These are phyloP conservation scores for Lagerstroemia speciosa DNA, from an alignment of 345 rosid genomes.

Conservation along the genomic window DNA sequence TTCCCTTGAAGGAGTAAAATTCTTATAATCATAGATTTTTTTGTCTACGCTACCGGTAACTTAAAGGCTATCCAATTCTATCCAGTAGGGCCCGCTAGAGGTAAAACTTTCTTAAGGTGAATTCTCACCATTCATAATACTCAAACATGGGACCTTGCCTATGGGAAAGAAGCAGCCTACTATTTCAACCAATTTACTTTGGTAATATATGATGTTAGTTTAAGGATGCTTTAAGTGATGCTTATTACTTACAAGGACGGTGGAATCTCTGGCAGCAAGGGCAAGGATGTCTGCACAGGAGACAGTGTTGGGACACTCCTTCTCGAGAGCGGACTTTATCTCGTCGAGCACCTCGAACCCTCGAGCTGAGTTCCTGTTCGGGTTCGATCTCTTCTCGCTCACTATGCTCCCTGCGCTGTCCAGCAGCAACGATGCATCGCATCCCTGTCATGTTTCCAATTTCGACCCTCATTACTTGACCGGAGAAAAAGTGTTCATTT, in stretches of 20 bases:
- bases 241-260: constrained; percentile 54
- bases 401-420: constrained; percentile 52
- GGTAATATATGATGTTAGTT: no score
- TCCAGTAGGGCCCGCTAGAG: no score
- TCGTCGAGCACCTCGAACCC: constrained; percentile 76
- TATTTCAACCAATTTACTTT: no score
- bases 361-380: constrained; percentile 69
- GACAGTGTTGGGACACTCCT: constrained; percentile 63
- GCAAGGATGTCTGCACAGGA: constrained; percentile 83
- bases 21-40: no score
- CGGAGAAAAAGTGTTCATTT: no score
- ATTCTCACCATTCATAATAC: no score
- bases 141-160: no score
- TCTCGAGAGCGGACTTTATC: constrained; percentile 70
- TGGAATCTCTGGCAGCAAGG: constrained; percentile 84
- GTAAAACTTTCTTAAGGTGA: no score
- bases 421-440: constrained; percentile 73
- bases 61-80: no score
- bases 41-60: no score
- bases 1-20: no score
- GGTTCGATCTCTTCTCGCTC: constrained; percentile 69
- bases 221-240: background rate
- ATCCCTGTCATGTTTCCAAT: constrained; percentile 42
- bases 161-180: no score
- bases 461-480: background rate